Evolutionary conservation across 1,284 basidiomycete genomes (phyloP).

Genomic region (Trametes sp.): DNA sequence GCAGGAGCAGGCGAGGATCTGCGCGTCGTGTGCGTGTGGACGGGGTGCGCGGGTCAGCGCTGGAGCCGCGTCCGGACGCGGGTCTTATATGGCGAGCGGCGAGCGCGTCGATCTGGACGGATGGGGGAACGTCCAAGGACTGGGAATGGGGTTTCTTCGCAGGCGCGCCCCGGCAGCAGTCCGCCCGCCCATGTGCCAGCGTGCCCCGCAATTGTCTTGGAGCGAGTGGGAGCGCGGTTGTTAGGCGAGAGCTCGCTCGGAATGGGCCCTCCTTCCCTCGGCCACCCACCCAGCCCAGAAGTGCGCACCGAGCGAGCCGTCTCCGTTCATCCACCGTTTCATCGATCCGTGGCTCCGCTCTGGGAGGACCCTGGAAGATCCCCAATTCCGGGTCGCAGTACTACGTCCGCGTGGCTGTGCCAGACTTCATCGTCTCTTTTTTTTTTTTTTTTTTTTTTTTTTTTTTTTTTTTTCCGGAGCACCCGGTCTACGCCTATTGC

Average conservation of each 20-base stretch:
- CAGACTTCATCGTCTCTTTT: background rate
- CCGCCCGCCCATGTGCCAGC: constrained; percentile 11
- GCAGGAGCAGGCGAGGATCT: background rate
- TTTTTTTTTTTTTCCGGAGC: background rate
- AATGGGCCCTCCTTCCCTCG: constrained; percentile 20
- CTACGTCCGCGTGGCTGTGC: constrained; percentile 18
- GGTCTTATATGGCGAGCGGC: too few relatives aligned
- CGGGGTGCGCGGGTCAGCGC: constrained; percentile 16
- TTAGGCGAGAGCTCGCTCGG: constrained; percentile 22
- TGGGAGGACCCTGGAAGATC: constrained; percentile 7
- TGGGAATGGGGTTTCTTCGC: constrained; percentile 32
- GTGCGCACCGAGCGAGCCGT: background rate
- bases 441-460: too few relatives aligned
- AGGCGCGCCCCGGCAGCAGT: constrained; percentile 18
- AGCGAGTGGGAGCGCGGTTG: constrained; percentile 13
- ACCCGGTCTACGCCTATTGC: background rate
- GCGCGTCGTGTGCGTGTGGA: background rate
- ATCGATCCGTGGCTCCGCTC: background rate
- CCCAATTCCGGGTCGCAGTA: constrained; percentile 5
- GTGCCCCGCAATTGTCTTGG: constrained; percentile 18
- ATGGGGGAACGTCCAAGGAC: constrained; percentile 15
- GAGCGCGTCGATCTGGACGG: constrained; percentile 11
- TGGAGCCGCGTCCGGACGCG: background rate
- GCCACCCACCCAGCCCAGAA: background rate
- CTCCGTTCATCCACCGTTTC: background rate